These are phyloP conservation scores for Chaetoscypha palmicola DNA, from an alignment of 2,329 filamentous ascomycete species.

Conservation along the genomic window DNA sequence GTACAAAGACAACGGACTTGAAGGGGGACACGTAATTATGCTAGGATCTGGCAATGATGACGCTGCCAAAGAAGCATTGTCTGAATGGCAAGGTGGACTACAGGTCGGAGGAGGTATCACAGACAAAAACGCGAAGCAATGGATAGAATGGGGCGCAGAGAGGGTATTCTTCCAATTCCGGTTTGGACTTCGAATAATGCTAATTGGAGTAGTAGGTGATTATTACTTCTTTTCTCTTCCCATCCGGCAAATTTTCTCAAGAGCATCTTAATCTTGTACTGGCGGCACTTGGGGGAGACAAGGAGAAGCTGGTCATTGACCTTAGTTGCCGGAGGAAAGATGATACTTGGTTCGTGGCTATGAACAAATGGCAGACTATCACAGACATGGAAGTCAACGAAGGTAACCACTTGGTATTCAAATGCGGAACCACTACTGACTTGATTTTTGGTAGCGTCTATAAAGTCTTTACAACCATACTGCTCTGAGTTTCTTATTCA, in stretches of 20 bases:
- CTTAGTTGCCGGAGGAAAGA: constrained; percentile 76
- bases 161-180: constrained; percentile 62
- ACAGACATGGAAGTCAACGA: constrained; percentile 91
- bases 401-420: constrained; percentile 45
- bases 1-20: constrained; percentile 67
- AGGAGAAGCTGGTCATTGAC: constrained; percentile 81
- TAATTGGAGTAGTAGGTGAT: constrained; percentile 63
- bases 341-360: constrained; percentile 88
- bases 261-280: constrained; percentile 69
- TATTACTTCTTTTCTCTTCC: constrained; percentile 93
- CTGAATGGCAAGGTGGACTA: constrained; percentile 69
- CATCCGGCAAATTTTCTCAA: constrained; percentile 72
- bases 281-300: constrained; percentile 64
- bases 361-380: constrained; percentile 98
- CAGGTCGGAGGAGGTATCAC: constrained; percentile 94
- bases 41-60: constrained; percentile 80
- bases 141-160: constrained; percentile 82
- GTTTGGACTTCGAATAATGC: too few relatives aligned
- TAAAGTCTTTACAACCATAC: constrained; percentile 75
- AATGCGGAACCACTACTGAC: constrained; percentile 9
- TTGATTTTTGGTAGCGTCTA: constrained; percentile 54
- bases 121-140: constrained; percentile 73
- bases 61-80: constrained; percentile 70
- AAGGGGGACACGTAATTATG: constrained; percentile 93
- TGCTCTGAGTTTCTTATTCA: constrained; percentile 97